Evolutionary conservation across 2,329 filamentous ascomycete species (phyloP).

Genomic region (Ophioceras dolichostomum): DNA sequence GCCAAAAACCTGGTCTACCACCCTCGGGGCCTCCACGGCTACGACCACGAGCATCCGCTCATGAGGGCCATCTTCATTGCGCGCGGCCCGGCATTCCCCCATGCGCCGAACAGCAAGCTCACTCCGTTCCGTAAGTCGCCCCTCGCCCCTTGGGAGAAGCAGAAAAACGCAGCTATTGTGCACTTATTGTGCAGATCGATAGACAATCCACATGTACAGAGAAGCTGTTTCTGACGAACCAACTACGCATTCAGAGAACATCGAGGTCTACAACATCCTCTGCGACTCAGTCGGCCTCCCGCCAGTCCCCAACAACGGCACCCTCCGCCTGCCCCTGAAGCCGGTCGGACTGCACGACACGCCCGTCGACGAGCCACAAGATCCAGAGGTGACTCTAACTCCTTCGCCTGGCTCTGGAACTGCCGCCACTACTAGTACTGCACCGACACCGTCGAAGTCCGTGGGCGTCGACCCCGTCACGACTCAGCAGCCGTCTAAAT

Average conservation of each 20-base stretch:
- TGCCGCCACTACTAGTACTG: neutral
- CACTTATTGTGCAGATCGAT: too few relatives aligned
- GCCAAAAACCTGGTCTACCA: slow-evolving; percentile 56
- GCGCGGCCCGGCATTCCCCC: slow-evolving; percentile 82
- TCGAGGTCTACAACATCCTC: slow-evolving; percentile 86
- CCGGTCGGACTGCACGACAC: slow-evolving; percentile 49
- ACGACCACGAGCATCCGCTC: slow-evolving; percentile 85
- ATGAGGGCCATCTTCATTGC: slow-evolving; percentile 97
- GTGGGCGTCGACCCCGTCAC: slow-evolving; percentile 1
- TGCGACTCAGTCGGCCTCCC: slow-evolving; percentile 72
- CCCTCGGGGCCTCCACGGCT: slow-evolving; percentile 81
- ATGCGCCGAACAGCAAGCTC: slow-evolving; percentile 67
- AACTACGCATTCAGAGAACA: slow-evolving; percentile 60
- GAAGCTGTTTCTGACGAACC: slow-evolving; percentile 18
- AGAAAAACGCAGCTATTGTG: too few relatives aligned
- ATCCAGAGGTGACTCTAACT: too few relatives aligned
- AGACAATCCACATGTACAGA: too few relatives aligned
- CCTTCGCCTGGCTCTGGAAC: slow-evolving; percentile 19
- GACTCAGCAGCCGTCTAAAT: slow-evolving; percentile 5
- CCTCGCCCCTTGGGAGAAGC: neutral
- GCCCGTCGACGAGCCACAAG: slow-evolving; percentile 34
- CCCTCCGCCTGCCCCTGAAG: slow-evolving; percentile 58
- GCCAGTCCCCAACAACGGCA: slow-evolving; percentile 78
- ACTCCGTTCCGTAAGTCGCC: slow-evolving; percentile 64
- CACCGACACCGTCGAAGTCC: slow-evolving; percentile 6